These are phyloP conservation scores for Acanthamoeba triangularis DNA, from an alignment of 208 protist genomes.

Conservation along the genomic window DNA sequence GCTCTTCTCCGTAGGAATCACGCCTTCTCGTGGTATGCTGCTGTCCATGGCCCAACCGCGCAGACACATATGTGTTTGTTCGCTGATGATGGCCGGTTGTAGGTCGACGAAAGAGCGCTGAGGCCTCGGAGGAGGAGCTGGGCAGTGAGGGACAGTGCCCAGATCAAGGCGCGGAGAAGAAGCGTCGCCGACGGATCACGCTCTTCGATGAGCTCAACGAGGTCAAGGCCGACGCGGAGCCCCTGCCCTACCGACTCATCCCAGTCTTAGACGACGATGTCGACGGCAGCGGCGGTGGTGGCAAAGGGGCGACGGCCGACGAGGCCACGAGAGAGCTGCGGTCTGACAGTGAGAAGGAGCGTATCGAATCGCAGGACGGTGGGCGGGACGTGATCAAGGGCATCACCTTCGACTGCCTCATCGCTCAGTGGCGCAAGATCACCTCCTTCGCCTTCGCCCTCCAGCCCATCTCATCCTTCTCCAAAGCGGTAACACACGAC, in stretches of 20 bases:
- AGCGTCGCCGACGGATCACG: background rate
- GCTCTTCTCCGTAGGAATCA: slow-evolving; percentile 51
- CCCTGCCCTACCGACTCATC: slow-evolving; percentile 20
- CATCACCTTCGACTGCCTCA: slow-evolving; percentile 9
- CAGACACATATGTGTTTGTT: too few species aligned
- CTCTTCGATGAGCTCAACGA: slow-evolving; percentile 27
- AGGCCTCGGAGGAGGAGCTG: background rate
- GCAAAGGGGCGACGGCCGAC: too few species aligned
- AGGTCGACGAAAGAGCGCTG: background rate
- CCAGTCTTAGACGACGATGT: background rate
- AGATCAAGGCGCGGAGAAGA: background rate
- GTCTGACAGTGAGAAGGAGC: too few species aligned
- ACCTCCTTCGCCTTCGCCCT: slow-evolving; percentile 34
- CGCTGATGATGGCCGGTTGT: background rate
- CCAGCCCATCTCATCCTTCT: background rate
- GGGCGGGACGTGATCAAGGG: background rate
- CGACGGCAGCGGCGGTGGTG: background rate
- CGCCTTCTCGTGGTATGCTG: background rate
- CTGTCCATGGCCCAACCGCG: too few species aligned
- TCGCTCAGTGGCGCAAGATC: slow-evolving; percentile 37
- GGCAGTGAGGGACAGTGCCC: background rate
- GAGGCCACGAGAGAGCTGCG: too few species aligned
- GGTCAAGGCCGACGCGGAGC: slow-evolving; percentile 12
- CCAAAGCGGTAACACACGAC: background rate
- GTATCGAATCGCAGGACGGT: background rate